Percentiles rank a stretch among this genome's conserved stretches.
Conservation (phyloP, 495 filamentous ascomycete species). For the Daldinia vernicosa region DNA sequence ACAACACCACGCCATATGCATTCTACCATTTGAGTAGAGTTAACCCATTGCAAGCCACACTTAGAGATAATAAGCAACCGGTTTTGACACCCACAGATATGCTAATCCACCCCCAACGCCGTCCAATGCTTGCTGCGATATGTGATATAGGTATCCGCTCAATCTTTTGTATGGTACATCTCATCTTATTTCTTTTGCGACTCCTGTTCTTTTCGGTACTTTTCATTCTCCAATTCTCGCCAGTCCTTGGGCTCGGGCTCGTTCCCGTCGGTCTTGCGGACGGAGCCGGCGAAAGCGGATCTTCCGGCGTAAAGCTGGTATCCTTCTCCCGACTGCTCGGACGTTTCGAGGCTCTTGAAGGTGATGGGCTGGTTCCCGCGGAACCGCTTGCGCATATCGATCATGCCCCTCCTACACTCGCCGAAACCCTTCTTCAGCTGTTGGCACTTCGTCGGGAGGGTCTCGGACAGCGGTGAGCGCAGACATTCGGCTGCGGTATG, state of each 20-base stretch:
- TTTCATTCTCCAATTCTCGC: constrained; percentile 65
- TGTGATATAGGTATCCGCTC: too few species aligned
- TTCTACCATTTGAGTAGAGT: constrained; percentile 18
- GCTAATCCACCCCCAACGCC: constrained; percentile 31
- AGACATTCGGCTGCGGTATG: constrained; percentile 89
- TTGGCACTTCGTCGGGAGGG: constrained; percentile 86
- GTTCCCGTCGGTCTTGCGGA: constrained; percentile 60
- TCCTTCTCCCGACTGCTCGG: constrained; percentile 60
- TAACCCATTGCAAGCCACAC: neutral
- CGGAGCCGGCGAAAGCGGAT: constrained; percentile 69
- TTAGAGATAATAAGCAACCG: constrained; percentile 3
- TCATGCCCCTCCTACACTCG: constrained; percentile 93
- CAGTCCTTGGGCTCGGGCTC: constrained; percentile 61
- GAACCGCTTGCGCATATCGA: constrained; percentile 99
- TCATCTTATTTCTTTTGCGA: constrained; percentile 27
- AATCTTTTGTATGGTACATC: neutral
- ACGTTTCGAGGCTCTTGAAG: constrained; percentile 67
- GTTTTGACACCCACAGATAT: constrained; percentile 11
- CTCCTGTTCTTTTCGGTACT: constrained; percentile 53
- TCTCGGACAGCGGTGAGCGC: constrained; percentile 76
- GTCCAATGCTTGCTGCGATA: constrained; percentile 35
- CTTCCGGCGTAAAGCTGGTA: constrained; percentile 84
- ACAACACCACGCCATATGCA: neutral
- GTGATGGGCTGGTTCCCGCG: constrained; percentile 90
- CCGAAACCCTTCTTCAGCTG: constrained; percentile 91